A percentile compares a stretch with the other conserved stretches of the same genome.
Evolutionary conservation across 2,329 filamentous ascomycete species (phyloP).

Genomic region (Verticillium zaregamsianum): DNA sequence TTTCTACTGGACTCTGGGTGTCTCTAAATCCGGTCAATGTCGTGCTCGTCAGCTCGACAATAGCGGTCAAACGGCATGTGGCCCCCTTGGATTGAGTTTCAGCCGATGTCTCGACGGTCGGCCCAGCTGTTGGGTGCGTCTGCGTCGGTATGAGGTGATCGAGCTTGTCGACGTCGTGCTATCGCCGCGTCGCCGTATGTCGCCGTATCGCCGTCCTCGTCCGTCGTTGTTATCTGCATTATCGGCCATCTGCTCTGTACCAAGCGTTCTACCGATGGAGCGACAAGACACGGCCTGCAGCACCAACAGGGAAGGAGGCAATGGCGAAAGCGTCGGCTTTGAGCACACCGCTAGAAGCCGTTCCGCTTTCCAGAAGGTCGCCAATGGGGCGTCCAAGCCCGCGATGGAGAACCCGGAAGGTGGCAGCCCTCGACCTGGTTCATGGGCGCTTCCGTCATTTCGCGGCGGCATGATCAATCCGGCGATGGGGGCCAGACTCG

Average conservation of each 20-base stretch:
- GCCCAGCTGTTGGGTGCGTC: neutral
- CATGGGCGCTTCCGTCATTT: neutral
- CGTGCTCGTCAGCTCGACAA: conserved; percentile 1
- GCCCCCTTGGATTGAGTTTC: neutral
- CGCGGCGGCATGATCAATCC: neutral
- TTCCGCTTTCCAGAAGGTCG: neutral
- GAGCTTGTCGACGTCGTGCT: neutral
- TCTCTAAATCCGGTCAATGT: neutral
- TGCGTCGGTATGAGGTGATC: neutral
- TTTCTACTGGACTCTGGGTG: neutral
- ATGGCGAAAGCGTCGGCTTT: neutral
- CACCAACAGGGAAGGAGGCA: neutral
- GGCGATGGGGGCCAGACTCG: neutral
- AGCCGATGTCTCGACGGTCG: neutral
- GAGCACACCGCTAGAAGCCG: neutral
- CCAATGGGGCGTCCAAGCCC: neutral
- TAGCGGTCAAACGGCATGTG: neutral
- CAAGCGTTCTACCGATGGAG: neutral
- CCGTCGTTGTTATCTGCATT: neutral
- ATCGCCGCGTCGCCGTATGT: no score
- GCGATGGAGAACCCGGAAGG: neutral
- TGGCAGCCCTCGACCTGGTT: neutral
- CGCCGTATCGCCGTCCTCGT: neutral
- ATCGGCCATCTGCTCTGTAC: no score
- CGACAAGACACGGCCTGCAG: neutral